Percentiles rank a stretch among this genome's conserved stretches.
phyloP scores from a whole-genome alignment of 2,329 filamentous ascomycete genomes.

The Pseudocercospora vitis region DNA sequence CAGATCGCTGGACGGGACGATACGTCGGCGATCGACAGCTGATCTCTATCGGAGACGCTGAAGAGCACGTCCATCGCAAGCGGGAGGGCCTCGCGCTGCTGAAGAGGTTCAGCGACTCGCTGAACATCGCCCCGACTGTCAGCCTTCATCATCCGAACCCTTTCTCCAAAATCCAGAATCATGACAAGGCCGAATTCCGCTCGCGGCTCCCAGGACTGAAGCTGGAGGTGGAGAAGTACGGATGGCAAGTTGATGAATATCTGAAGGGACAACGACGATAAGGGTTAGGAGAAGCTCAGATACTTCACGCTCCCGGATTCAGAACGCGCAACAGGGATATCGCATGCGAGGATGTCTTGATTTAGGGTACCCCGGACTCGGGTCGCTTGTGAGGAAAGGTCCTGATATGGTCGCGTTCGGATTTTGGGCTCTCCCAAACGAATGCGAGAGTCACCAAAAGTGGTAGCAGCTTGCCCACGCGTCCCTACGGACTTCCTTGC shows the following conservation, averaged over 20 bases:
- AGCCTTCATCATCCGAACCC: conserved; percentile 14
- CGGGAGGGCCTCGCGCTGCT: conserved; percentile 20
- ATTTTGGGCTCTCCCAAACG: no score
- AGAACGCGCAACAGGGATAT: no score
- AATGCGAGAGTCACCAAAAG: no score
- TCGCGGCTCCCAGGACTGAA: conserved; percentile 13
- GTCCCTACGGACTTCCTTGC: no score
- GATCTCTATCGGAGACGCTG: conserved; percentile 17
- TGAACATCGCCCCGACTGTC: conserved; percentile 11
- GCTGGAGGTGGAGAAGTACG: conserved; percentile 25
- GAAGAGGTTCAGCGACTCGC: conserved; percentile 6
- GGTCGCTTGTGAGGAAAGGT: no score
- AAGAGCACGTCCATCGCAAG: conserved; percentile 20
- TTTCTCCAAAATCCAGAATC: conserved; percentile 10
- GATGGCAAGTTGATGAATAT: conserved; percentile 23
- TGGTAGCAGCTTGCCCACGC: no score
- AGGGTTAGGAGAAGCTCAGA: no score
- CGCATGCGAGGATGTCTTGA: no score
- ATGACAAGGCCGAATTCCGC: conserved; percentile 19
- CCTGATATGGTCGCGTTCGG: no score
- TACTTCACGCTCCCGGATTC: no score
- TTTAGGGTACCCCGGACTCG: no score
- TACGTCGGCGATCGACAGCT: conserved; percentile 19
- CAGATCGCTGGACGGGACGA: conserved; percentile 21
- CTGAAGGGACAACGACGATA: conserved; percentile 16